A percentile compares a stretch with the other conserved stretches of the same genome.
Evolutionary conservation across 306 rosid genomes (phyloP).

Genomic region (Cucumis sativus): DNA sequence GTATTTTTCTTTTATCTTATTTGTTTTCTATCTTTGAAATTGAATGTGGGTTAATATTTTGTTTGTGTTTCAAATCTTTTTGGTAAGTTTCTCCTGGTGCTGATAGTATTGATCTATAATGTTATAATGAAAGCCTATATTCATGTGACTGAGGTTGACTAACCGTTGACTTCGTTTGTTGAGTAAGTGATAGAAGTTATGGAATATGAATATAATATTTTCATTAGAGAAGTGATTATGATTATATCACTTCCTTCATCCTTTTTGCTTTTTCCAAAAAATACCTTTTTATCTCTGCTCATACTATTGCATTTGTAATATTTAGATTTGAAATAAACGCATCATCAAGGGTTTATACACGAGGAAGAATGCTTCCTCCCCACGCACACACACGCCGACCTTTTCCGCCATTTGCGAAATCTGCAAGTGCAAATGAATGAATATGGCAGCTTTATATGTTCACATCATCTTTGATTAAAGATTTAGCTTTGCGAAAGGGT

Average conservation of each 20-base stretch:
- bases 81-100: background rate
- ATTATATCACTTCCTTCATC: background rate
- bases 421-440: background rate
- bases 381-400: background rate
- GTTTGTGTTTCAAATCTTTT: background rate
- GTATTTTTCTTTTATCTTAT: no score
- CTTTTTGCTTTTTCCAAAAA: background rate
- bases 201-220: background rate
- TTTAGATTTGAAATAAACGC: background rate
- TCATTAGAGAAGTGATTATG: background rate
- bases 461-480: conserved; percentile 2
- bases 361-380: background rate
- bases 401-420: background rate
- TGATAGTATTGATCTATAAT: background rate
- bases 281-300: background rate
- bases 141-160: background rate
- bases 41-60: background rate
- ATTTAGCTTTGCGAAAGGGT: background rate
- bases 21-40: no score
- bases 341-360: background rate
- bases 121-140: background rate
- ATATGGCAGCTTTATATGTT: background rate
- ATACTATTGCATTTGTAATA: background rate
- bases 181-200: background rate
- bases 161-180: no score